Evolutionary conservation across 1,284 basidiomycete genomes (phyloP).

Genomic region (Rugosomyces carneus): DNA sequence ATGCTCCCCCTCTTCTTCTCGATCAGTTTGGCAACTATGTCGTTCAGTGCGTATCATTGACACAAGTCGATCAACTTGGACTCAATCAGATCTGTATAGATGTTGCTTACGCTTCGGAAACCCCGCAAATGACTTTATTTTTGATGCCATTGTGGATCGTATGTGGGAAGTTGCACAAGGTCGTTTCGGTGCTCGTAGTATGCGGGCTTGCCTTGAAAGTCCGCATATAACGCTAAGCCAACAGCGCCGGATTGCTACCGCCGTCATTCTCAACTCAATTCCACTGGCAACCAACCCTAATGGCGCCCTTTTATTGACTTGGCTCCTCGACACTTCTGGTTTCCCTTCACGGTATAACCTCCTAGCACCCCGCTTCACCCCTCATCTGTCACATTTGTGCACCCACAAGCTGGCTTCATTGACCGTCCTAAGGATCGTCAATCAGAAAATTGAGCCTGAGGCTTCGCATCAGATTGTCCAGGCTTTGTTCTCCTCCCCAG

Average conservation of each 20-base stretch:
- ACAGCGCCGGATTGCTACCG: constrained; percentile 91
- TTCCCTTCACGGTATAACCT: constrained; percentile 91
- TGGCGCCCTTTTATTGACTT: constrained; percentile 90
- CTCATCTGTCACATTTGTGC: constrained; percentile 93
- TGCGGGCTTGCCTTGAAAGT: constrained; percentile 94
- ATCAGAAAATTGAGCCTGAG: constrained; percentile 84
- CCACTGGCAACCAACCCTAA: constrained; percentile 97
- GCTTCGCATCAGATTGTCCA: constrained; percentile 80
- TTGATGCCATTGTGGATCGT: constrained; percentile 96
- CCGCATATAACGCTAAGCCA: constrained; percentile 81
- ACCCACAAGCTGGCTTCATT: constrained; percentile 96
- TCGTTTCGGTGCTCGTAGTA: constrained; percentile 94
- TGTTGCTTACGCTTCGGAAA: constrained; percentile 89
- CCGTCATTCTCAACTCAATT: constrained; percentile 95
- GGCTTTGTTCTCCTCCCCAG: constrained; percentile 79
- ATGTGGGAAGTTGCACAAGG: constrained; percentile 98
- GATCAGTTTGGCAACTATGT: constrained; percentile 99
- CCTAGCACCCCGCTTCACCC: constrained; percentile 90
- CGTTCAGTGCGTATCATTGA: constrained; percentile 62
- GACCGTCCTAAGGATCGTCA: constrained; percentile 89
- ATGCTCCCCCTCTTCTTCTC: constrained; percentile 88
- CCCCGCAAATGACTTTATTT: constrained; percentile 91
- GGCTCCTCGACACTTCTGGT: constrained; percentile 92
- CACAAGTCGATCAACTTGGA: background rate
- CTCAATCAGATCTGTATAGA: constrained; percentile 32